Conservation (phyloP, 805 yeast species). For the Grigorovia jiainica region DNA sequence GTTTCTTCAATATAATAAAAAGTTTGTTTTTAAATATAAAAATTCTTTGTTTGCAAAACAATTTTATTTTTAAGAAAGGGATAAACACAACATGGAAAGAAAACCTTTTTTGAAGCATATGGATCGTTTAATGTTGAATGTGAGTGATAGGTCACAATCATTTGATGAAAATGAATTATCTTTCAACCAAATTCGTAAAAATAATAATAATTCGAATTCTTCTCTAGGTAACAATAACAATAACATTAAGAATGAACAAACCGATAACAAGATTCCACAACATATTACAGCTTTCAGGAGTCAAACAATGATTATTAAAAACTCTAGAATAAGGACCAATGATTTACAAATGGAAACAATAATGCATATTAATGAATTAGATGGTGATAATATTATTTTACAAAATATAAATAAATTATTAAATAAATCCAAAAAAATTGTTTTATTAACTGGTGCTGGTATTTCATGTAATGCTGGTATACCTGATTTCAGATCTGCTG, state of each 20-base stretch:
- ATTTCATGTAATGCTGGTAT: slow-evolving; percentile 95
- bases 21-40: neutral
- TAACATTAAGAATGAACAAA: neutral
- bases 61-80: neutral
- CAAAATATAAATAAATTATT: slow-evolving; percentile 21
- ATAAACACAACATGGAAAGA: too few species aligned
- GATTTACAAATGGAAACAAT: slow-evolving; percentile 14
- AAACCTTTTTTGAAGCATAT: too few species aligned
- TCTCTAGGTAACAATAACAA: neutral
- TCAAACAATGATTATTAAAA: neutral
- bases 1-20: neutral
- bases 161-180: slow-evolving; percentile 9
- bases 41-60: neutral
- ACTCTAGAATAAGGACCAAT: neutral
- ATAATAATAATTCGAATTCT: neutral
- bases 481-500: slow-evolving; percentile 83
- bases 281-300: neutral
- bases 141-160: slow-evolving; percentile 7
- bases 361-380: slow-evolving; percentile 9
- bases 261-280: neutral
- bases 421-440: slow-evolving; percentile 35
- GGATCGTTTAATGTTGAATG: slow-evolving; percentile 2
- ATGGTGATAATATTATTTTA: slow-evolving; percentile 10
- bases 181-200: slow-evolving; percentile 6
- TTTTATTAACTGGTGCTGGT: slow-evolving; percentile 89